Base-by-base conservation (phyloP, 164 flowering plant species). In the Umbilicus rupestris region DNA sequence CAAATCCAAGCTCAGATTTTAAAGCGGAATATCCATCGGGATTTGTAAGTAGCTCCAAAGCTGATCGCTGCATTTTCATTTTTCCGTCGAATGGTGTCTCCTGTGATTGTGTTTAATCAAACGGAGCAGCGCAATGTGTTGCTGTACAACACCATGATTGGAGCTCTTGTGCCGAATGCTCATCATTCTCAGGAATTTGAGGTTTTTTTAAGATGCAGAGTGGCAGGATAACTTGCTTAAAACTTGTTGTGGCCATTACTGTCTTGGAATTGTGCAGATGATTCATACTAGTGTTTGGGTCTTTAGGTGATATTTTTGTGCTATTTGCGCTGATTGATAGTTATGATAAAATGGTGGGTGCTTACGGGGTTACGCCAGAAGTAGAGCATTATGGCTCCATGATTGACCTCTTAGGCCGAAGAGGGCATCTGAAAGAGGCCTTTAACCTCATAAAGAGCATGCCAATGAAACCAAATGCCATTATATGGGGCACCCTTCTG, bases 401-500 rank as follows among this genome's bases (percentile, higher is more conserved):
- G 73, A 71, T 86, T 49, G 89, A 85, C 71, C 86, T 87, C 62
- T 71, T 87, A 62, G 86, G 89, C 11, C 89, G 86, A 26, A 77
- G 78, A 7, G 89, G 92, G 17, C 81, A 76, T 65, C 81, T 85
- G 3, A 66, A 75, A 49, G 89, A 87, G 69, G 92, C 92, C 15
- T 73, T 81, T 35, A 66, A 68, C 70, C 78, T 87, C 44, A 73
- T 82, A 7, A 67, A 73, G 2, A 70, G 42, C 68, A 87, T 87
- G 89, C 89, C 87, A 10, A 26, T 85, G 68, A 80, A 85, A 69
- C 89, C 82, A 64, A 85, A 82, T 79, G 83, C 74, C 12, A 73
- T 85, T 64, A 84, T 90, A 12, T 90, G 85, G 97, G 86, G 94
- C 45, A 80, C 84, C 46, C 89, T 85, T 71, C 74, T 87, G 87